Conservation (phyloP, 345 rosid genomes). For the Rhodomyrtus tomentosa region DNA sequence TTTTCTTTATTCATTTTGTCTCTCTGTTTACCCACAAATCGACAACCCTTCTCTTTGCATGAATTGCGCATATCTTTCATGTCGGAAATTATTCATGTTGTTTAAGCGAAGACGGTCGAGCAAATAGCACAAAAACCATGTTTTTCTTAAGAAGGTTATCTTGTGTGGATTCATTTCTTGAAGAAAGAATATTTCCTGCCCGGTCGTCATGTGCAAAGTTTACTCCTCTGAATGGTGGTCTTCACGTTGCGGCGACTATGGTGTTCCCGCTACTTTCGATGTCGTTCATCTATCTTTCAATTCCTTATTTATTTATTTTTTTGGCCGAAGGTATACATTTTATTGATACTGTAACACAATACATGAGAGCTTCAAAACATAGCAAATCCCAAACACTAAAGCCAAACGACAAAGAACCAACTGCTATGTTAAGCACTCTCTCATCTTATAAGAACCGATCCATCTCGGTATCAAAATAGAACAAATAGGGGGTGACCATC, state of each 20-base stretch:
- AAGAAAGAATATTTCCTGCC: not conserved
- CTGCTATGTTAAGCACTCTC: too few relatives aligned
- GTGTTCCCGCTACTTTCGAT: not conserved
- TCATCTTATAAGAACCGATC: too few relatives aligned
- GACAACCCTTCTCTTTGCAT: not conserved
- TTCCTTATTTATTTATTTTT: not conserved
- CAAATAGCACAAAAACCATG: not conserved
- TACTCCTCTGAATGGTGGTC: not conserved
- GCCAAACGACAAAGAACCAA: too few relatives aligned
- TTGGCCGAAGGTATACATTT: too few relatives aligned
- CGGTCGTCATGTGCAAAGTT: not conserved
- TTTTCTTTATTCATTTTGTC: not conserved
- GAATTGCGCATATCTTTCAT: not conserved
- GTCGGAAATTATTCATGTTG: not conserved
- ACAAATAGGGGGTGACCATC: too few relatives aligned
- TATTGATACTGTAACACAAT: too few relatives aligned
- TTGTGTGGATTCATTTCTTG: not conserved
- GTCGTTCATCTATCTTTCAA: not conserved
- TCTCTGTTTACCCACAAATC: not conserved
- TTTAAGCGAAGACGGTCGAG: not conserved
- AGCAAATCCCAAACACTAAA: too few relatives aligned
- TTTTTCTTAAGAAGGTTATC: not conserved
- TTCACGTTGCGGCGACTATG: not conserved
- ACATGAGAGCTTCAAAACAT: too few relatives aligned
- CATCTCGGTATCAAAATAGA: too few relatives aligned